phyloP scores from a whole-genome alignment of 371 early-diverging fungal species.

The Smittium culicis region DNA sequence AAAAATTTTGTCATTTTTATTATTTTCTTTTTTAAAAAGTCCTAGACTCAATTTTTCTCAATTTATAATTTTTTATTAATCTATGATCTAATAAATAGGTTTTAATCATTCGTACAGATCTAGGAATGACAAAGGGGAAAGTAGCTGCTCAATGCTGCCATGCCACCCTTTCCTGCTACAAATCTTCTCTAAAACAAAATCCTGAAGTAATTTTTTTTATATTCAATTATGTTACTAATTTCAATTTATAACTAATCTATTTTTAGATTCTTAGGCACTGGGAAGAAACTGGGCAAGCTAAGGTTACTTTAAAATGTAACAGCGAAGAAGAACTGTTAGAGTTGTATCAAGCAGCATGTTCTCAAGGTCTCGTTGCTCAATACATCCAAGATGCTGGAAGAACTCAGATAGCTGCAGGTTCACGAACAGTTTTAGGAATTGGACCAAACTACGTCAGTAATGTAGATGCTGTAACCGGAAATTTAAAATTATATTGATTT shows the following conservation, averaged over 20 bases:
- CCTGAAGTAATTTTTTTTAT: slow-evolving; percentile 34
- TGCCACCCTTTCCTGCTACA: slow-evolving; percentile 81
- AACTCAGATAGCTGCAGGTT: slow-evolving; percentile 94
- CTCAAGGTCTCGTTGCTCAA: slow-evolving; percentile 56
- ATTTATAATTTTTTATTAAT: too few relatives aligned
- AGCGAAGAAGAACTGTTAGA: slow-evolving; percentile 63
- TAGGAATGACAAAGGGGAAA: slow-evolving; percentile 92
- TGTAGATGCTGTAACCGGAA: slow-evolving; percentile 66
- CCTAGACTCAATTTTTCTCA: too few relatives aligned
- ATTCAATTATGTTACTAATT: too few relatives aligned
- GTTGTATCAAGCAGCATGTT: slow-evolving; percentile 53
- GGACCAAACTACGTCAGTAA: slow-evolving; percentile 80
- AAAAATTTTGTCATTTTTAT: too few relatives aligned
- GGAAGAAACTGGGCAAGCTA: slow-evolving; percentile 72
- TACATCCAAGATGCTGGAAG: slow-evolving; percentile 90
- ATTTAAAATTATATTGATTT: slow-evolving; percentile 72
- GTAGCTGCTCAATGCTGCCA: slow-evolving; percentile 93
- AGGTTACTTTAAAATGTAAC: slow-evolving; percentile 67
- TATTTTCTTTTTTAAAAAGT: too few relatives aligned
- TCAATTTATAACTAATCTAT: background rate
- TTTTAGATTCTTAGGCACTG: slow-evolving; percentile 43
- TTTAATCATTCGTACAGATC: slow-evolving; percentile 70
- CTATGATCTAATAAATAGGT: too few relatives aligned
- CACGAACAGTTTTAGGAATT: slow-evolving; percentile 88
- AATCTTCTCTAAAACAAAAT: slow-evolving; percentile 37